Evolutionary conservation across 495 filamentous ascomycete genomes (phyloP), one percentile per base, ranked within the genome.

Genomic region (Hyaloscypha bicolor): DNA sequence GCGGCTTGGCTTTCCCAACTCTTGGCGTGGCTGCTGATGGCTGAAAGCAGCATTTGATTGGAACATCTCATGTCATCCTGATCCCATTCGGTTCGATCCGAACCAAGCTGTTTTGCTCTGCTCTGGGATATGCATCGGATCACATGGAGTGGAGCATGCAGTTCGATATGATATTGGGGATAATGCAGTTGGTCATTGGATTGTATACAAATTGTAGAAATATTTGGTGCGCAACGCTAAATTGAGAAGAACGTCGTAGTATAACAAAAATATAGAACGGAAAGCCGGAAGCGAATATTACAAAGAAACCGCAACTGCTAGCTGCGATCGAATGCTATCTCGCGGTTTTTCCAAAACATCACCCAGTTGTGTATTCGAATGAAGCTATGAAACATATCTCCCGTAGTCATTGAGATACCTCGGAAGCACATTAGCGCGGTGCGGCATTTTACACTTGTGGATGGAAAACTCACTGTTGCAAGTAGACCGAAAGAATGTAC

Each of bases 321-420:
- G 16, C 16, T 16, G 16, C 16, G 16, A 48, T 48, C 42, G 11
- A 48, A 19, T 48, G 42, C 2, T 16, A 48, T 55, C 16, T 31
- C 22, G 30, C 1, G 32, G 11, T 11, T 59, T 9, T 48, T 56
- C 22, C 35, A 61, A 66, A 25, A 19, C 11, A 45, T 51, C 58
- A 22, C 16, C 14, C 4, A 35, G 16, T 22, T 25, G 5, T 48
- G 42, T 12, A 48, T 19, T 19, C 42, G 16, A 19, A 48, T 19
- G 16, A 8, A 56, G 12, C 31, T 66, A 74, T n/a, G 56, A 62
- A 16, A 74, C 72, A 66, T 70, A 74, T 68, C 76, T 70, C 0
- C 79, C 79, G 65, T 79, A 82, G 39, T 82, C 79, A 42, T 80
- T 76, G 19, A 83, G 71, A 63, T 80, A 86, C 16, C 42, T 48